Percentiles rank a stretch among this genome's conserved stretches.
phyloP scores from a whole-genome alignment of 306 rosid genomes.

The Ochetophila trinervis region DNA sequence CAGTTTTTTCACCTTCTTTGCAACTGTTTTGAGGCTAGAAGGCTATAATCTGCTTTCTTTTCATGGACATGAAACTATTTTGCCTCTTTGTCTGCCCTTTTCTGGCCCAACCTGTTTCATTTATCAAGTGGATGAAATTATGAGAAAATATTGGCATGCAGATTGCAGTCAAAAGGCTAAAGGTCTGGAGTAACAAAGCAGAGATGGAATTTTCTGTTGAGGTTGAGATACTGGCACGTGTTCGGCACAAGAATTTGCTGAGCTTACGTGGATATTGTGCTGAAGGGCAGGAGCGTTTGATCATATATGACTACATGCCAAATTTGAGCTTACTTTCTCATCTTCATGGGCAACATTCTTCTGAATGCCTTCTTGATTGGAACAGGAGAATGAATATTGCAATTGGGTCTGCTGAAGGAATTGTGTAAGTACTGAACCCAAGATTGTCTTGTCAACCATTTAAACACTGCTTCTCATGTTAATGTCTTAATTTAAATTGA shows the following conservation, averaged over 20 bases:
- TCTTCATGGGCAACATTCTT: conserved; percentile 92
- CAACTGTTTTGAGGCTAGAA: not conserved
- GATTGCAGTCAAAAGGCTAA: conserved; percentile 97
- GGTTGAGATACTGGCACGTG: conserved; percentile 95
- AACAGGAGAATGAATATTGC: conserved; percentile 78
- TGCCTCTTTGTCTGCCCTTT: not conserved
- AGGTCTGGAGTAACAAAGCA: conserved; percentile 92
- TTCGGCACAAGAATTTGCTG: conserved; percentile 90
- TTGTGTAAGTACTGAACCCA: conserved; percentile 53
- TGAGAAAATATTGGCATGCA: conserved; percentile 31
- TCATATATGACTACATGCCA: conserved; percentile 87
- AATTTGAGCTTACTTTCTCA: conserved; percentile 92
- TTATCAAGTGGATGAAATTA: not conserved
- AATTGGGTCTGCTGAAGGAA: conserved; percentile 92
- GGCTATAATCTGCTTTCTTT: not conserved
- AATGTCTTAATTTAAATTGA: conserved; percentile 9
- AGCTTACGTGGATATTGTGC: conserved; percentile 95
- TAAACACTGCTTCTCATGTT: not conserved
- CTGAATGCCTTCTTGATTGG: conserved; percentile 88
- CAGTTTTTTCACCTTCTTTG: not conserved
- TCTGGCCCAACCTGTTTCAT: not conserved
- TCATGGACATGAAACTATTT: not conserved
- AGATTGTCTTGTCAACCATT: conserved; percentile 2
- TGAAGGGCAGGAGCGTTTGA: conserved; percentile 95
- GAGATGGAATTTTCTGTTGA: conserved; percentile 93